Evolutionary conservation across 2,329 filamentous ascomycete genomes (phyloP).

Genomic region (Cercospora sp.): DNA sequence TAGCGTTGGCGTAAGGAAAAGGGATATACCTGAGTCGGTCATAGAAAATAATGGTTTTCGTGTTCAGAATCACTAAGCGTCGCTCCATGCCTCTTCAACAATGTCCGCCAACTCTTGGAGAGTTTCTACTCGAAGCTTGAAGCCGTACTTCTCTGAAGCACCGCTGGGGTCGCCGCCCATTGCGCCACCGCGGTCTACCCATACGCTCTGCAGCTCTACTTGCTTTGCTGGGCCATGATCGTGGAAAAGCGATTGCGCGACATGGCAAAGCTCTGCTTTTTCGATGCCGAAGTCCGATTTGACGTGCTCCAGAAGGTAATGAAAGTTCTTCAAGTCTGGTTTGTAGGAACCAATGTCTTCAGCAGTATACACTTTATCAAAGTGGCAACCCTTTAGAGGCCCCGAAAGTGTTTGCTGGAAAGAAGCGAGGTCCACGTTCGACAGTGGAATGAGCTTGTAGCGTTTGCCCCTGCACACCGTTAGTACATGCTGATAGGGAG

Average conservation of each 20-base stretch:
- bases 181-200: conserved; percentile 59
- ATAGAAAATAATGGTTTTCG: not conserved
- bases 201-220: conserved; percentile 61
- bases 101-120: conserved; percentile 62
- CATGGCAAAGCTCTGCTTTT: conserved; percentile 62
- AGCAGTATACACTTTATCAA: conserved; percentile 68
- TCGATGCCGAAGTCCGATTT: conserved; percentile 57
- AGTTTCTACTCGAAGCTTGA: conserved; percentile 61
- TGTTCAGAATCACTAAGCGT: conserved; percentile 3
- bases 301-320: conserved; percentile 60
- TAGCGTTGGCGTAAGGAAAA: conserved; percentile 11
- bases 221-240: conserved; percentile 67
- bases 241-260: conserved; percentile 66
- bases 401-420: conserved; percentile 53
- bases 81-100: conserved; percentile 46
- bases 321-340: conserved; percentile 64
- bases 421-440: conserved; percentile 59
- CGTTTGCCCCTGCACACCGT: conserved; percentile 34
- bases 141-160: conserved; percentile 48
- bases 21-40: conserved; percentile 14
- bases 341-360: conserved; percentile 73
- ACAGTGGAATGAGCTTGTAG: conserved; percentile 62
- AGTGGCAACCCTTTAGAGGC: conserved; percentile 54
- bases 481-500: not conserved
- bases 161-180: conserved; percentile 50